Evolutionary conservation across 2,329 filamentous ascomycete genomes (phyloP).

Genomic region (Hymenoscyphus linearis): DNA sequence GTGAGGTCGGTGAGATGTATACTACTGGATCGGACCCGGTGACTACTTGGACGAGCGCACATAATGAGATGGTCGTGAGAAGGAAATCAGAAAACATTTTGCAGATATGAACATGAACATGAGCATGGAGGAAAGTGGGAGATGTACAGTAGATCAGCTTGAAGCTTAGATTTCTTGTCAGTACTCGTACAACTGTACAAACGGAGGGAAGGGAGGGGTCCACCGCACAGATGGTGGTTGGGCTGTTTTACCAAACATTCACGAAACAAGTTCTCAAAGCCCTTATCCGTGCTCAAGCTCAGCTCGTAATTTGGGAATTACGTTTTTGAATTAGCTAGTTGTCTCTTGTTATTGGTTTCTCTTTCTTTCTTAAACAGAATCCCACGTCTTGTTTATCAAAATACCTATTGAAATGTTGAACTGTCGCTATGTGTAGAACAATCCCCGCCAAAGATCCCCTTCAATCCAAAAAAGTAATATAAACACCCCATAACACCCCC

Average conservation of each 20-base stretch:
- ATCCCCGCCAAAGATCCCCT: too few relatives aligned
- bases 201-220: neutral
- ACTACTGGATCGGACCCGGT: neutral
- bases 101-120: neutral
- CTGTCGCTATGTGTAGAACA: too few relatives aligned
- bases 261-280: neutral
- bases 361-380: too few relatives aligned
- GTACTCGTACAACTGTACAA: too few relatives aligned
- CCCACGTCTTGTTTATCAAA: too few relatives aligned
- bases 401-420: too few relatives aligned
- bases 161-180: neutral
- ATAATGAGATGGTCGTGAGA: neutral
- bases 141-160: neutral
- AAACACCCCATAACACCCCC: too few relatives aligned
- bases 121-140: neutral
- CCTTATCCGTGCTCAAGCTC: neutral
- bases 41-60: neutral
- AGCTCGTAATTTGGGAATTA: neutral
- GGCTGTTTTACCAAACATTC: neutral
- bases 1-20: neutral
- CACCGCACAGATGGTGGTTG: neutral
- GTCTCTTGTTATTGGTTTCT: too few relatives aligned
- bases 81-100: neutral
- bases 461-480: too few relatives aligned
- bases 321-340: too few relatives aligned